Percentiles rank a stretch among this genome's conserved stretches.
phyloP scores from a whole-genome alignment of 805 yeast species.

The Wickerhamiella azyma region DNA sequence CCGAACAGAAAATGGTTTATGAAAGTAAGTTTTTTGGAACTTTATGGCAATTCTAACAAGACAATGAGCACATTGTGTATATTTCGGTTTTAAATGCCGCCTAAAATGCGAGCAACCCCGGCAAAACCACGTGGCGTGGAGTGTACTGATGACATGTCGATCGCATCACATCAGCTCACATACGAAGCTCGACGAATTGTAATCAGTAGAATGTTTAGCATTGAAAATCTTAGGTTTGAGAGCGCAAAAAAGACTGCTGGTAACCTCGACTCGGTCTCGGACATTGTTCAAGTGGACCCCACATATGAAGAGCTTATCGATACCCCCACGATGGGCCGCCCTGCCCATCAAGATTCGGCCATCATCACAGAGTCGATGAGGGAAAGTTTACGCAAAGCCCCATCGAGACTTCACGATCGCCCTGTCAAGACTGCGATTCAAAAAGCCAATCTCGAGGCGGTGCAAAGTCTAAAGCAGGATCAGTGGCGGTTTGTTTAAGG shows the following conservation, averaged over 20 bases:
- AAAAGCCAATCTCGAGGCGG: slow-evolving; percentile 1
- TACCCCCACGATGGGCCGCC: not conserved
- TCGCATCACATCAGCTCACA: not conserved
- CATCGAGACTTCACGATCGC: not conserved
- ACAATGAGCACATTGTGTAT: not conserved
- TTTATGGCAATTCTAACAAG: not conserved
- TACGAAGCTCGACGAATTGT: not conserved
- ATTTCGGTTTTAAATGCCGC: not conserved
- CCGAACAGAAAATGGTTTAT: not conserved
- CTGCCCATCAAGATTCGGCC: not conserved
- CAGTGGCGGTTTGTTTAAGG: slow-evolving; percentile 1
- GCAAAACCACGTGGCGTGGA: not conserved
- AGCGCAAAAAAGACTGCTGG: not conserved
- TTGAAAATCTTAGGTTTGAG: not conserved
- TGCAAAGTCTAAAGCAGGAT: slow-evolving; percentile 3
- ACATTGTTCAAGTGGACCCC: not conserved
- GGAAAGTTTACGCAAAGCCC: not conserved
- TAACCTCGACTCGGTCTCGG: not conserved
- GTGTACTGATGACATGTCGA: not conserved
- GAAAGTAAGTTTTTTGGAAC: not conserved
- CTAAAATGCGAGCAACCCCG: not conserved
- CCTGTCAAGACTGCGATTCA: not conserved
- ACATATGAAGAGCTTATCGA: not conserved
- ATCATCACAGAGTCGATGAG: not conserved
- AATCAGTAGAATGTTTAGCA: not conserved